phyloP scores from a whole-genome alignment of 2,329 filamentous ascomycete species.

The Pseudogymnoascus sp. region DNA sequence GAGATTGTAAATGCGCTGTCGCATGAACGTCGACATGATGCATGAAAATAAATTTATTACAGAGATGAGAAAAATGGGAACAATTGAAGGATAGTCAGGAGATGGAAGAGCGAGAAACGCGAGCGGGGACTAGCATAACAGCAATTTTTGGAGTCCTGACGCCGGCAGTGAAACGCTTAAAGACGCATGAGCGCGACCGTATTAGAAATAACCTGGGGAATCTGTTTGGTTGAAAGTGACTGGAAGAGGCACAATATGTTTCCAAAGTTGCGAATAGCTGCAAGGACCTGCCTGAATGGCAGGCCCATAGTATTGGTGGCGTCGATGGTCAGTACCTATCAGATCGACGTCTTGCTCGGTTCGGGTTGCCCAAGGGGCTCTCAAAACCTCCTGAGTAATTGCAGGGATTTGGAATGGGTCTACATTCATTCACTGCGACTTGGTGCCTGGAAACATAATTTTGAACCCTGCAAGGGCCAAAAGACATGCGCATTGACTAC shows the following conservation, averaged over 20 bases:
- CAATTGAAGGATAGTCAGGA: too few relatives aligned
- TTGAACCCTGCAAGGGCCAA: too few relatives aligned
- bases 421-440: too few relatives aligned
- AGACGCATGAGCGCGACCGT: background rate
- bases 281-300: conserved; percentile 8
- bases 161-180: background rate
- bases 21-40: background rate
- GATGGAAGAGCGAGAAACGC: background rate
- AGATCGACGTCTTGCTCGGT: conserved; percentile 2
- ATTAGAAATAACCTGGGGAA: background rate
- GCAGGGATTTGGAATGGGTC: too few relatives aligned
- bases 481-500: too few relatives aligned
- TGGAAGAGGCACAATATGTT: conserved; percentile 9
- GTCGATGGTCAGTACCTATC: conserved; percentile 12
- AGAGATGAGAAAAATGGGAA: too few relatives aligned
- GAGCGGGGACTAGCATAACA: background rate
- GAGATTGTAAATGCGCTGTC: background rate
- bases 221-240: background rate
- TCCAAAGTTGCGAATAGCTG: conserved; percentile 11
- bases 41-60: too few relatives aligned
- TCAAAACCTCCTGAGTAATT: too few relatives aligned
- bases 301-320: conserved; percentile 8
- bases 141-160: background rate
- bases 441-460: too few relatives aligned
- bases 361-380: background rate